These are phyloP conservation scores for Scytalidium sp. DNA, from an alignment of 2,329 filamentous ascomycete genomes.

Conservation along the genomic window DNA sequence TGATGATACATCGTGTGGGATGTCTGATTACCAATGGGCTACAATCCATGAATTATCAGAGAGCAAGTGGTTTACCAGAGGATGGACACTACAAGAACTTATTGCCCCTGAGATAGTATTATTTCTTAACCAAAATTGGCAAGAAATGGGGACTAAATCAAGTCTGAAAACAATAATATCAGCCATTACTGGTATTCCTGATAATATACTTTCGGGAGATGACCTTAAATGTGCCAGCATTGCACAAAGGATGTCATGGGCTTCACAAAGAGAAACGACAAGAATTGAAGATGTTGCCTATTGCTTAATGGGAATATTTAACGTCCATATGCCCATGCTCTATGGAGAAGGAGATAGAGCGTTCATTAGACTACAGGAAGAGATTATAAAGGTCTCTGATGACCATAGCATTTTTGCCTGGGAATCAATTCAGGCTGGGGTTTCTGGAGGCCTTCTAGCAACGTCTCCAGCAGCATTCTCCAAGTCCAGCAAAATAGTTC, in stretches of 20 bases:
- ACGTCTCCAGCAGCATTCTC: constrained; percentile 3
- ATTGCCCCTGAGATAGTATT: constrained; percentile 3
- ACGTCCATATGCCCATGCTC: too few relatives aligned
- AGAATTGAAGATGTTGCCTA: constrained; percentile 30
- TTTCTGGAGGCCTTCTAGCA: constrained; percentile 4
- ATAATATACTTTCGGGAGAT: too few relatives aligned
- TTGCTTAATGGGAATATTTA: constrained; percentile 32
- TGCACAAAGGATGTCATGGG: constrained; percentile 34
- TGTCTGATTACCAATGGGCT: too few relatives aligned
- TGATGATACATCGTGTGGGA: too few relatives aligned
- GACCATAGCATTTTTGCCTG: constrained; percentile 33
- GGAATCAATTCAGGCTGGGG: constrained; percentile 3
- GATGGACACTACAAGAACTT: too few relatives aligned
- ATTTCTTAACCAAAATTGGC: constrained; percentile 2
- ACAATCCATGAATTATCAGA: too few relatives aligned
- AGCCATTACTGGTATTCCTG: constrained; percentile 33
- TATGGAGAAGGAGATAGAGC: too few relatives aligned
- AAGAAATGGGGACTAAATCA: constrained; percentile 5
- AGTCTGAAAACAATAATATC: too few relatives aligned
- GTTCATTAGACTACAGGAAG: too few relatives aligned
- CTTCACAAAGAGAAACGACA: constrained; percentile 27
- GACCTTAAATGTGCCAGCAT: constrained; percentile 17
- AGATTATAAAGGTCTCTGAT: constrained; percentile 29
- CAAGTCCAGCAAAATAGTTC: constrained; percentile 9
- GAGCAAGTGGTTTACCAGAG: too few relatives aligned